A percentile compares a stretch with the other conserved stretches of the same genome.
Conservation (phyloP, 129 eudicot genomes). For the Apium graveolens region DNA sequence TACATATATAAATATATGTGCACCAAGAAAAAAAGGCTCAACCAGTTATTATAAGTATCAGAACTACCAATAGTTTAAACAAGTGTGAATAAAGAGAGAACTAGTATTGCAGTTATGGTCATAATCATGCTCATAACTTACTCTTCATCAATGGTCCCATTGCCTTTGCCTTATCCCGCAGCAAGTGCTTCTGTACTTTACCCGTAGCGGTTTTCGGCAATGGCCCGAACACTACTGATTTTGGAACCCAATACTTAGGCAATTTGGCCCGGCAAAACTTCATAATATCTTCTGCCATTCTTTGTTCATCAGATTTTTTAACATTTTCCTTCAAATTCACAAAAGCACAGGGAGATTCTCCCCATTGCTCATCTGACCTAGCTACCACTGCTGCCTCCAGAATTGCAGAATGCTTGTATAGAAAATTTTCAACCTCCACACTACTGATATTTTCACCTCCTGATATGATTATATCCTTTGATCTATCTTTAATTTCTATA, state of each 20-base stretch:
- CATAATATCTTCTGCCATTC: conserved; percentile 38
- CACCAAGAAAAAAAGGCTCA: background rate
- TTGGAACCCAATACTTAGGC: conserved; percentile 48
- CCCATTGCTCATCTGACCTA: conserved; percentile 48
- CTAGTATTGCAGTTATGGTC: background rate
- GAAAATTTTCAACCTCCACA: conserved; percentile 41
- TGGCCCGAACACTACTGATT: conserved; percentile 35
- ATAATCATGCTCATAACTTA: conserved; percentile 13
- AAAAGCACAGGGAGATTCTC: conserved; percentile 58
- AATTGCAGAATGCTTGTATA: conserved; percentile 35
- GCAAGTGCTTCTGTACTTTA: conserved; percentile 42
- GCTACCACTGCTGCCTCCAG: conserved; percentile 52
- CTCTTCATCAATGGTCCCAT: conserved; percentile 45
- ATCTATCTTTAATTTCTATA: conserved; percentile 46
- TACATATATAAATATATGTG: too few species aligned
- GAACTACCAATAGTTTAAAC: background rate
- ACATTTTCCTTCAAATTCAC: conserved; percentile 33
- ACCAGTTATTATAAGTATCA: background rate
- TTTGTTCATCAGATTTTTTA: conserved; percentile 21
- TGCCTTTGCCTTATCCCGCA: conserved; percentile 47
- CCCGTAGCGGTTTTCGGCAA: conserved; percentile 59
- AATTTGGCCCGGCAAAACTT: conserved; percentile 30
- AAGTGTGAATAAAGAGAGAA: background rate
- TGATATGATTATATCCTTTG: conserved; percentile 51
- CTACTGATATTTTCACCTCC: conserved; percentile 61